Conservation (phyloP, 306 rosid species). For the cucumber (Cucumis sativus) region Cucumber_9930_V3 NC_026661.2:19061501-19062000, state of each 20-base stretch:
- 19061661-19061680: conserved; percentile 95
- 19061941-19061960: not conserved
- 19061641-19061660: conserved; percentile 62
- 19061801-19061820: conserved; percentile 38
- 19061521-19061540: not conserved
- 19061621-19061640: conserved; percentile 45
- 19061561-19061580: not conserved
- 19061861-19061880: conserved; percentile 60
- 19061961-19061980: not conserved
- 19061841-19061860: conserved; percentile 62
- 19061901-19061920: not conserved
- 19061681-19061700: conserved; percentile 68
- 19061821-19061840: conserved; percentile 59
- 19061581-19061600: conserved; percentile 11
- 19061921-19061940: not conserved
- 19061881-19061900: not conserved
- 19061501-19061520: not conserved
- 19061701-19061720: conserved; percentile 65
- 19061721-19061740: conserved; percentile 72
- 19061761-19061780: conserved; percentile 71
- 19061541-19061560: not conserved
- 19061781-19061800: conserved; percentile 62
- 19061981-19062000: not conserved
- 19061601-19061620: conserved; percentile 22
- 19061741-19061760: conserved; percentile 67